Conservation (phyloP, 2,329 filamentous ascomycete species). For the Ophiostoma ulmi region DNA sequence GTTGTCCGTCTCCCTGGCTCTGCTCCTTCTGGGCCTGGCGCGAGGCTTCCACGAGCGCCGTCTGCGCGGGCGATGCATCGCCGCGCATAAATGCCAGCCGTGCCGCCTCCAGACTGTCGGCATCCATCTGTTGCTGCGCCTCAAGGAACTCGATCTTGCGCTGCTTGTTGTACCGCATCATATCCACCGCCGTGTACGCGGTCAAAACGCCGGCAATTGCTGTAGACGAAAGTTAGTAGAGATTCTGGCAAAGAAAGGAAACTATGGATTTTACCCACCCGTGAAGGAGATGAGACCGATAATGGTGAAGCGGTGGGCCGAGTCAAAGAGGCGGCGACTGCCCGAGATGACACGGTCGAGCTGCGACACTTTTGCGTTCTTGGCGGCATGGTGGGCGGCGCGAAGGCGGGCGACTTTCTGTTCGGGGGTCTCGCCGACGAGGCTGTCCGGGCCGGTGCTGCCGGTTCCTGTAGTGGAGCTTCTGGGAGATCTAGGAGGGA, state of each 20-base stretch:
- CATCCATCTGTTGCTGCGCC: slow-evolving; percentile 49
- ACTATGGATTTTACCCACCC: slow-evolving; percentile 38
- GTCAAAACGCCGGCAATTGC: slow-evolving; percentile 53
- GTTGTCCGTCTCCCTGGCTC: slow-evolving; percentile 21
- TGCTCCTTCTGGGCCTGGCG: slow-evolving; percentile 40
- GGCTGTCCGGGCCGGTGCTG: slow-evolving; percentile 26
- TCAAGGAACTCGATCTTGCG: slow-evolving; percentile 55
- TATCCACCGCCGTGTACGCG: slow-evolving; percentile 56
- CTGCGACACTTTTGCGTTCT: slow-evolving; percentile 51
- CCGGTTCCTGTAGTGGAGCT: slow-evolving; percentile 16
- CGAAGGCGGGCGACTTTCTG: slow-evolving; percentile 65
- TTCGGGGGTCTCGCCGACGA: slow-evolving; percentile 55
- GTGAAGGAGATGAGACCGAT: slow-evolving; percentile 53
- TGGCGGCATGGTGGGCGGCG: slow-evolving; percentile 62
- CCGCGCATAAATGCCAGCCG: slow-evolving; percentile 57
- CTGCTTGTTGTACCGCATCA: slow-evolving; percentile 57
- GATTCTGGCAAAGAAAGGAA: not conserved
- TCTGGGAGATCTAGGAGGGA: not conserved
- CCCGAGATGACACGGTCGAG: slow-evolving; percentile 47
- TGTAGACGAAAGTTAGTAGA: slow-evolving; percentile 29
- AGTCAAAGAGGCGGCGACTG: slow-evolving; percentile 49
- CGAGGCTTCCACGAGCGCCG: slow-evolving; percentile 53
- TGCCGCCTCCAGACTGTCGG: slow-evolving; percentile 52
- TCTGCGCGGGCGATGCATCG: slow-evolving; percentile 52
- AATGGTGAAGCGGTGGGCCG: slow-evolving; percentile 52